These are phyloP conservation scores for Murraya paniculata DNA, from an alignment of 345 rosid species.

Conservation along the genomic window DNA sequence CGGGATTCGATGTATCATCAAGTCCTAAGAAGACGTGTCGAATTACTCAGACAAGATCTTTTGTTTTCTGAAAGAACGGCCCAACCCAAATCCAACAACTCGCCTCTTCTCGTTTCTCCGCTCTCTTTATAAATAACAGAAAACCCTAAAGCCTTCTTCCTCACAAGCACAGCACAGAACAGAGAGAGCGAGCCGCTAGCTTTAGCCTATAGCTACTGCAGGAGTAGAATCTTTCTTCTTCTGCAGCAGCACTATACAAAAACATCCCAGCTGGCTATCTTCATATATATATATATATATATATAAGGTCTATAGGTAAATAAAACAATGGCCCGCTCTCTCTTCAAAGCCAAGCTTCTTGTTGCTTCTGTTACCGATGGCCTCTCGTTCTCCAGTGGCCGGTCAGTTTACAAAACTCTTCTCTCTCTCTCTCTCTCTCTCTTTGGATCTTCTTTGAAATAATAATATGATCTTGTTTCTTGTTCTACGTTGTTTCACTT, in stretches of 20 bases:
- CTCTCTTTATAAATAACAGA: not conserved
- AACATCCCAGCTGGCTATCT: not conserved
- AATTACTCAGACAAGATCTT: not conserved
- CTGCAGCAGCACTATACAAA: constrained; percentile 12
- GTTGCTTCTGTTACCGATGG: constrained; percentile 19
- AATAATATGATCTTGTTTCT: not conserved
- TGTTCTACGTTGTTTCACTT: too few species aligned
- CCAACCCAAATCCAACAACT: not conserved
- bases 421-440: not conserved
- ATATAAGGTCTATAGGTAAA: not conserved
- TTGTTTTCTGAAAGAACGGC: not conserved
- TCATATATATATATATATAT: not conserved
- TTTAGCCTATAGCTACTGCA: constrained; percentile 9
- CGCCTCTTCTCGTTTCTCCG: not conserved
- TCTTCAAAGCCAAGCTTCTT: constrained; percentile 26
- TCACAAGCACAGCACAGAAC: not conserved
- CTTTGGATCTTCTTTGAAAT: not conserved
- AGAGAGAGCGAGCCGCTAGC: not conserved
- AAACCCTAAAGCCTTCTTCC: not conserved
- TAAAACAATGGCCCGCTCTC: constrained; percentile 37
- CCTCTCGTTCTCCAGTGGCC: constrained; percentile 20
- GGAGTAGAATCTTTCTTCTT: constrained; percentile 8
- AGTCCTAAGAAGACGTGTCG: not conserved
- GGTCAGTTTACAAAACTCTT: constrained; percentile 19
- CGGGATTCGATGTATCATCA: not conserved